A percentile compares a stretch with the other conserved stretches of the same genome.
phyloP scores from a whole-genome alignment of 495 filamentous ascomycete species.

The Apiosordaria backusii region DNA sequence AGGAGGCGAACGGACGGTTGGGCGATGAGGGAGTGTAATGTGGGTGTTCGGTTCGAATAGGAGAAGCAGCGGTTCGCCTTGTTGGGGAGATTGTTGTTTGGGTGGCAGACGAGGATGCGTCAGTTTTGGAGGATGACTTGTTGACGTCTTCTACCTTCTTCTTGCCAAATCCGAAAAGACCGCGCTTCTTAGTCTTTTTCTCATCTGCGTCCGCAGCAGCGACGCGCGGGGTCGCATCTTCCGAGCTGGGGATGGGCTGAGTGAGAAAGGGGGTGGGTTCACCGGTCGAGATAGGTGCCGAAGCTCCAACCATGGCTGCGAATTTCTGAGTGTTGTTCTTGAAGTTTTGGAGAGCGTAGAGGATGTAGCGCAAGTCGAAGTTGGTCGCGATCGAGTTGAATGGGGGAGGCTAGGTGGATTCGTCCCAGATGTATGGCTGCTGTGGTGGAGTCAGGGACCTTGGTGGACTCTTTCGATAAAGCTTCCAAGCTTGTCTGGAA shows the following conservation, averaged over 20 bases:
- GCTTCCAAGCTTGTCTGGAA: not conserved
- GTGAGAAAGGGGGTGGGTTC: conserved; percentile 28
- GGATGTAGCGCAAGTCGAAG: not conserved
- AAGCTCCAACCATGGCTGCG: not conserved
- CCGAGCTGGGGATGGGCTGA: conserved; percentile 30
- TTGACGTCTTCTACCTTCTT: conserved; percentile 54
- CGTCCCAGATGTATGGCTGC: not conserved
- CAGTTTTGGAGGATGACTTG: conserved; percentile 33
- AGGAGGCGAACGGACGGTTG: conserved; percentile 52
- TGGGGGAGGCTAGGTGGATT: not conserved
- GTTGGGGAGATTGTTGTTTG: conserved; percentile 24
- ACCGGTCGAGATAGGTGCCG: conserved; percentile 21
- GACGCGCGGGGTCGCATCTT: conserved; percentile 38
- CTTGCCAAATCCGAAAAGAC: conserved; percentile 63
- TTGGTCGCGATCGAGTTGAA: not conserved
- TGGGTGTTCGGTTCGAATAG: conserved; percentile 42
- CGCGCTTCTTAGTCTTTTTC: conserved; percentile 49
- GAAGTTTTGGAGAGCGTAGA: not conserved
- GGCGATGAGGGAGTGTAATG: conserved; percentile 49
- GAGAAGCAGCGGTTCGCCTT: conserved; percentile 38
- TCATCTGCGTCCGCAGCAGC: conserved; percentile 29
- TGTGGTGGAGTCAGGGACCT: not conserved
- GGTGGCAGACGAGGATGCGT: conserved; percentile 21
- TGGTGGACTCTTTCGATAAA: not conserved
- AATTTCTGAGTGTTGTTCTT: not conserved